phyloP scores from a whole-genome alignment of 805 yeast genomes.

The Vanderwaltozyma verrucispora region DNA sequence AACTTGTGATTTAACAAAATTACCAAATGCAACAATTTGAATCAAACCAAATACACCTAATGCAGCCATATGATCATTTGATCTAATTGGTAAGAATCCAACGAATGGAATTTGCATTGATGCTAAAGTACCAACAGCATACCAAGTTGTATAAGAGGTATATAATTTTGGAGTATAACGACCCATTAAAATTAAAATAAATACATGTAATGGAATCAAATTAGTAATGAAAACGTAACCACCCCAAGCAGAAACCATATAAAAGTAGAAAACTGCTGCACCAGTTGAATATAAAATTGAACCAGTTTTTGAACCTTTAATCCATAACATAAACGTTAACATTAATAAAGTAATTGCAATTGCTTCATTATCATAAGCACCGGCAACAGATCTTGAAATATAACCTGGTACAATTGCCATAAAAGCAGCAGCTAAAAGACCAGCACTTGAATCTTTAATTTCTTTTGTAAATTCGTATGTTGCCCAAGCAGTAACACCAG shows the following conservation, averaged over 20 bases:
- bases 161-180: constrained; percentile 76
- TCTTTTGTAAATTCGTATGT: constrained; percentile 83
- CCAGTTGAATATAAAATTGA: constrained; percentile 74
- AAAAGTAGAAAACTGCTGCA: constrained; percentile 84
- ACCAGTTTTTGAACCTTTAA: constrained; percentile 85
- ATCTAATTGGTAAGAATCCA: constrained; percentile 92
- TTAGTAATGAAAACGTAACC: constrained; percentile 98
- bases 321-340: constrained; percentile 95
- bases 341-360: constrained; percentile 92
- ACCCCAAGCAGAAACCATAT: constrained; percentile 99
- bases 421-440: constrained; percentile 83
- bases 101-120: constrained; percentile 99
- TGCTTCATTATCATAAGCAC: constrained; percentile 97
- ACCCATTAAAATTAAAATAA: constrained; percentile 87
- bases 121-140: constrained; percentile 91
- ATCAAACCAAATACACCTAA: constrained; percentile 93
- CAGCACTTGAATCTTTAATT: constrained; percentile 83
- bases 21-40: constrained; percentile 82
- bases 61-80: constrained; percentile 98
- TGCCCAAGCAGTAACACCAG: constrained; percentile 83
- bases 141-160: constrained; percentile 94
- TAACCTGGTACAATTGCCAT: constrained; percentile 99
- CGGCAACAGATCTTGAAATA: constrained; percentile 96
- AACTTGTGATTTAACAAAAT: constrained; percentile 65
- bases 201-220: constrained; percentile 90